Evolutionary conservation across 2,329 filamentous ascomycete genomes (phyloP).

Genomic region (Fusarium gaditjirri): DNA sequence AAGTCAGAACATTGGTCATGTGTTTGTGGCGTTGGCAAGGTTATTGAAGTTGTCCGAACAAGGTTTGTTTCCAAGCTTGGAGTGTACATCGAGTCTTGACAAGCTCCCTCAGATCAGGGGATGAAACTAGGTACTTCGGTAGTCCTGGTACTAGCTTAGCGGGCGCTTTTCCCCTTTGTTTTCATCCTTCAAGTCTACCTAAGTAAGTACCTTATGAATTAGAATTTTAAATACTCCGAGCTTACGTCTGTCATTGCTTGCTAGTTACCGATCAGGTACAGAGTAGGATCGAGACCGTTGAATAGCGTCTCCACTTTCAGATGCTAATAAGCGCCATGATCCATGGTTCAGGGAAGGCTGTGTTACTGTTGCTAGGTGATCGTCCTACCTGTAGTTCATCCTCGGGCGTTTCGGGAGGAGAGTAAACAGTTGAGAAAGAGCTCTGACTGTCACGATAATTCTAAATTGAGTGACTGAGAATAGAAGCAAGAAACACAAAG

Average conservation of each 20-base stretch:
- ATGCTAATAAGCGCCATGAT: constrained; percentile 21
- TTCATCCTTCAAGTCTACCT: not conserved
- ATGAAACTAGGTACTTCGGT: not conserved
- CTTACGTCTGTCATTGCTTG: constrained; percentile 14
- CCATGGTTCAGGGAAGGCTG: constrained; percentile 1
- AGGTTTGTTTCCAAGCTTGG: not conserved
- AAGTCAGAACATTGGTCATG: not conserved
- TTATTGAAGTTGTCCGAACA: not conserved
- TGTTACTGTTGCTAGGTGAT: constrained; percentile 21
- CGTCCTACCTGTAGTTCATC: not conserved
- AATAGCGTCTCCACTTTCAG: constrained; percentile 9
- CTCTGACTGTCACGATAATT: not conserved
- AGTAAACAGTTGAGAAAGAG: not conserved
- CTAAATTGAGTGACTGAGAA: not conserved
- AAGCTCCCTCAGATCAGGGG: not conserved
- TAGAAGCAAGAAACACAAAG: not conserved
- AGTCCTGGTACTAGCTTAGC: not conserved
- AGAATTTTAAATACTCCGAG: not conserved
- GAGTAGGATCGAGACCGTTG: constrained; percentile 4
- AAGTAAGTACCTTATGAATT: too few species aligned
- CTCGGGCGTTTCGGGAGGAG: not conserved
- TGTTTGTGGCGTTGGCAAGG: not conserved
- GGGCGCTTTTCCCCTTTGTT: not conserved
- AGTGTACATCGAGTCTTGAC: not conserved
- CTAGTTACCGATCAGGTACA: constrained; percentile 8